Base-by-base conservation (phyloP, 306 rosid genomes). In the Herpetospermum pedunculosum region DNA sequence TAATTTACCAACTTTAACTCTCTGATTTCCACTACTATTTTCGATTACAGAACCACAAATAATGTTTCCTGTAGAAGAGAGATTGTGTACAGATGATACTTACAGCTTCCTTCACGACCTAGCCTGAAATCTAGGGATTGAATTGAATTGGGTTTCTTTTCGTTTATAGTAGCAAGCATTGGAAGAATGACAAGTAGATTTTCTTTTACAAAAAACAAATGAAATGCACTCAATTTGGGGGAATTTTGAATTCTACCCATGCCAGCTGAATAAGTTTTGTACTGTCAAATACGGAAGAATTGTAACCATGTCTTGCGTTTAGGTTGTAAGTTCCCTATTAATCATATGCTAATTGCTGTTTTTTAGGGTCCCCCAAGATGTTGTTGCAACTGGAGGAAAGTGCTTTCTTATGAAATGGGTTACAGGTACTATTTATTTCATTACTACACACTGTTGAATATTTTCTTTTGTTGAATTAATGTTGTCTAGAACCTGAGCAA, bases 331-430 rank as follows among this genome's bases (percentile, higher is more conserved):
- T 67, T 67, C 35, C 6, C 8, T 7, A 35, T 19, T 37, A 13
- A 52, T 54, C 21, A 73, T n/a, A n/a, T 73, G 49, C 13, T 21
- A 50, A 32, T 28, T 49, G 57, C 44, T 78, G 65, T 21, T 49
- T 73, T 25, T 62, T 79, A 95, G 97, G 99, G 90, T 94, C 83
- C 90, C 99, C 38, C 99, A 94, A 81, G 97, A 94, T 87, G 92
- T 89, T 64, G 91, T 89, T 49, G 97, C 97, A 14, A 91, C 98
- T 2, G 98, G 98, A 44, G 98, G 97, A 77, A 88, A 86, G 80
- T 94, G 97, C 81, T 71, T 43, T 79, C 81, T 95, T 76, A 83
- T 87, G 57, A 95, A 85, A 83, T 95, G 99, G 99, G 92, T 95
- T 46, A 85, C 90, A 83, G 97, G 99, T 89, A 75, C 43, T 73